Evolutionary conservation across 225 moss, liverwort and hornwort species (phyloP), one percentile per base, ranked within the genome.

Genomic region (Bryoerythrophyllum caledonicum): DNA sequence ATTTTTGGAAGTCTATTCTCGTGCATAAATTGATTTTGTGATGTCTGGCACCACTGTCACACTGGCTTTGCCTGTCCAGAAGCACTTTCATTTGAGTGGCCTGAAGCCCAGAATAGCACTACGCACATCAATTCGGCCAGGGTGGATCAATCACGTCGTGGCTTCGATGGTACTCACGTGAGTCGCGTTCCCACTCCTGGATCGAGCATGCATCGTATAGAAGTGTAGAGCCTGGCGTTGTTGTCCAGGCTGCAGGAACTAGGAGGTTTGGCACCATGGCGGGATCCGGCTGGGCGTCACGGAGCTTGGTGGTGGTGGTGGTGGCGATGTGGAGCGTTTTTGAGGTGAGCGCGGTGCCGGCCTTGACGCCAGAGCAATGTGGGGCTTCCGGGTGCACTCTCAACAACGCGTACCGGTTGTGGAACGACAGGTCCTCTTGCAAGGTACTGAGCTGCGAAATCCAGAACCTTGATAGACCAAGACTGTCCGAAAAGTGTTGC

Each of bases 371-470:
- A 10, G 77, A 63, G 77, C 51, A 65, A 16, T 80, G 76, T 64
- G 69, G 20, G 4, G 51, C 44, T 0, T 44, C 74, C 0, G 74
- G 77, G 14, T 80, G 80, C 74, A 76, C 77, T 9, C 63, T 84
- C 16, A 15, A 60, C 54, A 80, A 81, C 27, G 80, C 84, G 1
- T 84, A 80, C 70, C 0, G 0, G 56, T 34, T 77, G 63, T 80
- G 84, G 84, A 84, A 80, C 57, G 70, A 80, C 74, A 58, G 80
- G 54, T 23, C 65, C 14, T 21, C 73, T 46, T 80, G 84, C 70
- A 74, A 77, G 75, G 75, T 75, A 55, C 23, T 21, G 20, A 20
- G 51, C 17, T 51, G 53, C 10, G 38, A 6, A 49, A 49, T 6
- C 17, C 44, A 13, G 4, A 44, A 44, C 12, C 44, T 44, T 44